A percentile compares a stretch with the other conserved stretches of the same genome.
These are phyloP conservation scores for Colletotrichum truncatum DNA, from an alignment of 2,329 filamentous ascomycete genomes.

Conservation along the genomic window DNA sequence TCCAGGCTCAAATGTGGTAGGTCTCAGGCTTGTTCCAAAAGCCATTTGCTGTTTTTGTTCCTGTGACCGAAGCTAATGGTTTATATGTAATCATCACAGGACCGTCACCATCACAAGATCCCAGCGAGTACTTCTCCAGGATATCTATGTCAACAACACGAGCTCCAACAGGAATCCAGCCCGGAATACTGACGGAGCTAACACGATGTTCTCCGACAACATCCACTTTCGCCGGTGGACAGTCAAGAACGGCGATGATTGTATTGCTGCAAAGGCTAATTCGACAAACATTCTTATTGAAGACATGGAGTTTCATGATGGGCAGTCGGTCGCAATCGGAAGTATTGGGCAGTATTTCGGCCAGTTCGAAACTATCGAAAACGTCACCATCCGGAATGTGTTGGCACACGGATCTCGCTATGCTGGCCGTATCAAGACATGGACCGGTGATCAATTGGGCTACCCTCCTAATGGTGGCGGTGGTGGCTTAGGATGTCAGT, in stretches of 20 bases:
- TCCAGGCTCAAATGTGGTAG: conserved; percentile 66
- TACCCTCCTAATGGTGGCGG: background rate
- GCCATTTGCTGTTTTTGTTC: too few species aligned
- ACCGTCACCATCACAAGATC: conserved; percentile 61
- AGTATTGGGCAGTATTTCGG: conserved; percentile 62
- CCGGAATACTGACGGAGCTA: conserved; percentile 51
- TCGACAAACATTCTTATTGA: conserved; percentile 61
- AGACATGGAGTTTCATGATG: conserved; percentile 57
- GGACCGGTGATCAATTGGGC: background rate
- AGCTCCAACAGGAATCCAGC: conserved; percentile 39
- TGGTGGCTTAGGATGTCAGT: background rate
- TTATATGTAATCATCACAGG: background rate
- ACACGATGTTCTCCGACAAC: conserved; percentile 61
- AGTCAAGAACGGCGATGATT: conserved; percentile 61
- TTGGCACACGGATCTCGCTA: background rate
- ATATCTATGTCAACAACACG: conserved; percentile 63
- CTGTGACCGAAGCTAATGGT: too few species aligned
- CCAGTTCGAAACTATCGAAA: background rate
- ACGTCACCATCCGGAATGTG: background rate
- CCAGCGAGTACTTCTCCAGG: conserved; percentile 52
- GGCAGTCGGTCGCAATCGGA: conserved; percentile 62
- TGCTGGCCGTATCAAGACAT: background rate
- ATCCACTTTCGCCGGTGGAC: conserved; percentile 60
- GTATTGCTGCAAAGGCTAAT: conserved; percentile 63
- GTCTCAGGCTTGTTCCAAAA: background rate